These are phyloP conservation scores for Stromatinia cepivora DNA, from an alignment of 2,329 filamentous ascomycete species.

Conservation along the genomic window DNA sequence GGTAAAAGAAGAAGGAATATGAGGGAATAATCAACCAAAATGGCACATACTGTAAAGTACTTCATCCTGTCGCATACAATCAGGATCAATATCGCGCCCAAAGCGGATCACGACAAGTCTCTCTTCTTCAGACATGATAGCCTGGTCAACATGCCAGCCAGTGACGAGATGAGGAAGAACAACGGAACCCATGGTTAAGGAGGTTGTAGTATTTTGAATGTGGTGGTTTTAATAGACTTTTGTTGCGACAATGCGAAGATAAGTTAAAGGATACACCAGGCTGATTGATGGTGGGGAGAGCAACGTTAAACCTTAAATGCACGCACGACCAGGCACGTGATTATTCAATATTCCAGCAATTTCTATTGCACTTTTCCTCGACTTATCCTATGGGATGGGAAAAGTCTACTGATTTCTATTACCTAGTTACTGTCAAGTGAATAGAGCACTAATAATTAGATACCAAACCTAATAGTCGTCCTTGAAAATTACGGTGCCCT, in stretches of 20 bases:
- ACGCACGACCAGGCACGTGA: background rate
- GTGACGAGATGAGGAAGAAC: conserved; percentile 87
- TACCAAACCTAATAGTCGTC: background rate
- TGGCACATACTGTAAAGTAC: conserved; percentile 70
- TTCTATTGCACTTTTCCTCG: background rate
- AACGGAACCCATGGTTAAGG: conserved; percentile 64
- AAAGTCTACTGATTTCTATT: background rate
- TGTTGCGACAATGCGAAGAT: background rate
- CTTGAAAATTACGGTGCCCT: background rate
- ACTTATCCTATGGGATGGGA: background rate
- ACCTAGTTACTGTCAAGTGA: no score
- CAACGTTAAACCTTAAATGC: background rate
- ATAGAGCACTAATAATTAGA: background rate
- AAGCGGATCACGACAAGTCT: conserved; percentile 92
- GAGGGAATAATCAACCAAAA: background rate
- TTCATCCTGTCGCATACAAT: conserved; percentile 84
- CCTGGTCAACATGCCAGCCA: conserved; percentile 98
- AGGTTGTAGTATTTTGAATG: background rate
- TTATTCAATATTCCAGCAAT: background rate
- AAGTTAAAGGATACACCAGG: background rate
- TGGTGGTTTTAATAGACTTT: background rate
- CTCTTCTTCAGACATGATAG: conserved; percentile 85
- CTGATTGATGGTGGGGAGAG: background rate
- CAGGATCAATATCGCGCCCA: conserved; percentile 79
- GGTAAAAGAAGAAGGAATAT: background rate